phyloP scores from a whole-genome alignment of 768 basidiomycete species.

The Macrolepiota fuliginosa region DNA sequence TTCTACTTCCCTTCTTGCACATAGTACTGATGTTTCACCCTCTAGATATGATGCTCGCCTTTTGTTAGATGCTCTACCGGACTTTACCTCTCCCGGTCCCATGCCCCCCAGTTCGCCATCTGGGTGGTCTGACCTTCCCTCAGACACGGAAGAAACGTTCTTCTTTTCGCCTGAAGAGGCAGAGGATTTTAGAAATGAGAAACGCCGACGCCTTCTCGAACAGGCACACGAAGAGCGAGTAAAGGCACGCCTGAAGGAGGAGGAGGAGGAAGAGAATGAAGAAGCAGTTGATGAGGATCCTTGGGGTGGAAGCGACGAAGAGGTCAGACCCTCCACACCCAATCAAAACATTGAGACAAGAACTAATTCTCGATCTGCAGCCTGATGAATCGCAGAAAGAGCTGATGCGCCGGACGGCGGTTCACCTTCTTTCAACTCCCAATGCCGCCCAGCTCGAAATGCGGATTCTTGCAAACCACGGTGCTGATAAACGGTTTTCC shows the following conservation, averaged over 20 bases:
- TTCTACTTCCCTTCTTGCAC: slow-evolving; percentile 17
- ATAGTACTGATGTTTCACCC: slow-evolving; percentile 18
- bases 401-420: slow-evolving; percentile 75
- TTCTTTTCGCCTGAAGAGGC: slow-evolving; percentile 68
- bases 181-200: slow-evolving; percentile 64
- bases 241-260: slow-evolving; percentile 47
- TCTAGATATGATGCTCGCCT: slow-evolving; percentile 80
- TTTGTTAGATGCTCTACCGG: slow-evolving; percentile 55
- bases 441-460: slow-evolving; percentile 84
- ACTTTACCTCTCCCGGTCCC: background rate
- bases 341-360: background rate
- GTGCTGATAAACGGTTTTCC: slow-evolving; percentile 72
- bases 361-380: slow-evolving; percentile 27
- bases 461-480: slow-evolving; percentile 86
- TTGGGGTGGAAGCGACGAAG: slow-evolving; percentile 73
- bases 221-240: slow-evolving; percentile 64
- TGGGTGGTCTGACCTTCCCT: slow-evolving; percentile 85
- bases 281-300: slow-evolving; percentile 33
- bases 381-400: slow-evolving; percentile 57
- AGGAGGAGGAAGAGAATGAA: slow-evolving; percentile 35
- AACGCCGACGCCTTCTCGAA: slow-evolving; percentile 63
- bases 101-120: slow-evolving; percentile 40
- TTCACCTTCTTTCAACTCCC: slow-evolving; percentile 63
- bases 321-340: slow-evolving; percentile 29
- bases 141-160: slow-evolving; percentile 84